Conservation (phyloP, 2,329 filamentous ascomycete genomes). For the Eutypella sp. region DNA sequence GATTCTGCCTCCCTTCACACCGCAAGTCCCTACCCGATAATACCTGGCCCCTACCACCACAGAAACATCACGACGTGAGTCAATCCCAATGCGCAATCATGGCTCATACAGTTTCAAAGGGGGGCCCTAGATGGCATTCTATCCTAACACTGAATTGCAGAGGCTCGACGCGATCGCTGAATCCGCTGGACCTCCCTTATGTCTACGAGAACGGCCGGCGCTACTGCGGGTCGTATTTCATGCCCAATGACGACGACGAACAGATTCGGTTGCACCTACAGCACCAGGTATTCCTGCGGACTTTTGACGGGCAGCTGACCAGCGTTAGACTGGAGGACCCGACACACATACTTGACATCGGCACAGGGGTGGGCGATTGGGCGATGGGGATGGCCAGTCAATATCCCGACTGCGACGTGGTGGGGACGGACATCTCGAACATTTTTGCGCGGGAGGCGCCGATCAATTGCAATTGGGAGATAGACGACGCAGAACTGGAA, state of each 20-base stretch:
- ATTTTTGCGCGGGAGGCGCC: slow-evolving; percentile 53
- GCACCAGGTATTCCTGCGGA: slow-evolving; percentile 57
- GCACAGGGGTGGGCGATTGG: slow-evolving; percentile 53
- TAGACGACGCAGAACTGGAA: slow-evolving; percentile 54
- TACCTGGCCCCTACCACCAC: slow-evolving; percentile 31
- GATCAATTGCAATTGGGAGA: slow-evolving; percentile 55
- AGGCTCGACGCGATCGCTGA: slow-evolving; percentile 42
- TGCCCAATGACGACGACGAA: slow-evolving; percentile 63
- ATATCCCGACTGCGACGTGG: slow-evolving; percentile 50
- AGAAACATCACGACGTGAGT: slow-evolving; percentile 36
- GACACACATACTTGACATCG: slow-evolving; percentile 50
- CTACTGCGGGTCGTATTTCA: slow-evolving; percentile 58
- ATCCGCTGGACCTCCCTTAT: slow-evolving; percentile 48
- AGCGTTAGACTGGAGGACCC: slow-evolving; percentile 38
- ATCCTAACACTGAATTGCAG: slow-evolving; percentile 16
- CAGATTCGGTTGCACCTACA: slow-evolving; percentile 57
- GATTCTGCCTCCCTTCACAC: slow-evolving; percentile 43
- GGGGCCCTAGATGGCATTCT: neutral
- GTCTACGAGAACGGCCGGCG: slow-evolving; percentile 57
- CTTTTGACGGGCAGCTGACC: slow-evolving; percentile 40
- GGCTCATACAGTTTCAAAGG: neutral
- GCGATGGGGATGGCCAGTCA: slow-evolving; percentile 49
- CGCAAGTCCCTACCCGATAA: slow-evolving; percentile 33
- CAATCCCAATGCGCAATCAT: neutral
- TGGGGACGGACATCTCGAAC: slow-evolving; percentile 55